phyloP scores from a whole-genome alignment of 805 yeast genomes.

The Myxozyma kluyveri region DNA sequence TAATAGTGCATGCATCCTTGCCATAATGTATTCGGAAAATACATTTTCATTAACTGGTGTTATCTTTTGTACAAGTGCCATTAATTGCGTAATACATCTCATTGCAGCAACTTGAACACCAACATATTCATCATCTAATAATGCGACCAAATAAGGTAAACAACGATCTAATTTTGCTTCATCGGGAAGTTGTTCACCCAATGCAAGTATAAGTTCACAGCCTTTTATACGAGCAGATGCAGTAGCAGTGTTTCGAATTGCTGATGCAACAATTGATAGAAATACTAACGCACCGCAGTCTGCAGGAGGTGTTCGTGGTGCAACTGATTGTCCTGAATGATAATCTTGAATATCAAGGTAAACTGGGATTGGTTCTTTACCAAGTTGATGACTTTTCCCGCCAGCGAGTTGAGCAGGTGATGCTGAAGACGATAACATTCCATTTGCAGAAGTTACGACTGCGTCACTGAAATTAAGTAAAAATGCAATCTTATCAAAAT shows the following conservation, averaged over 20 bases:
- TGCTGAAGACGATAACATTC: not conserved
- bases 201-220: slow-evolving; percentile 69
- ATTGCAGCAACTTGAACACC: slow-evolving; percentile 68
- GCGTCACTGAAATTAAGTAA: slow-evolving; percentile 41
- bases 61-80: slow-evolving; percentile 59
- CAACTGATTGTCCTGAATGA: slow-evolving; percentile 14
- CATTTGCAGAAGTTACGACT: not conserved
- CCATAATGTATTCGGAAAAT: slow-evolving; percentile 79
- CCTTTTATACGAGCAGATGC: slow-evolving; percentile 64
- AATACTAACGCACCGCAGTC: slow-evolving; percentile 54
- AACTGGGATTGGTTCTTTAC: slow-evolving; percentile 29
- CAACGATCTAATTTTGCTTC: slow-evolving; percentile 83
- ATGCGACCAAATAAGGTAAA: slow-evolving; percentile 71
- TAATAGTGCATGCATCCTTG: slow-evolving; percentile 54
- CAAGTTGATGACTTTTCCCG: not conserved
- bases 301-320: slow-evolving; percentile 13
- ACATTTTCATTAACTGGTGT: slow-evolving; percentile 73
- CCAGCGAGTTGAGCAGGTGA: not conserved
- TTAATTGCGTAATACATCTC: slow-evolving; percentile 61
- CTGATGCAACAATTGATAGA: slow-evolving; percentile 56
- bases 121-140: slow-evolving; percentile 65
- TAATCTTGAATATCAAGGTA: slow-evolving; percentile 30
- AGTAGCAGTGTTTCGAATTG: slow-evolving; percentile 57
- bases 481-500: slow-evolving; percentile 52
- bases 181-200: slow-evolving; percentile 74